Percentiles rank a stretch among this genome's conserved stretches.
These are phyloP conservation scores for Mycosarcoma maydis DNA, from an alignment of 1,284 basidiomycete genomes.

Conservation along the genomic window DNA sequence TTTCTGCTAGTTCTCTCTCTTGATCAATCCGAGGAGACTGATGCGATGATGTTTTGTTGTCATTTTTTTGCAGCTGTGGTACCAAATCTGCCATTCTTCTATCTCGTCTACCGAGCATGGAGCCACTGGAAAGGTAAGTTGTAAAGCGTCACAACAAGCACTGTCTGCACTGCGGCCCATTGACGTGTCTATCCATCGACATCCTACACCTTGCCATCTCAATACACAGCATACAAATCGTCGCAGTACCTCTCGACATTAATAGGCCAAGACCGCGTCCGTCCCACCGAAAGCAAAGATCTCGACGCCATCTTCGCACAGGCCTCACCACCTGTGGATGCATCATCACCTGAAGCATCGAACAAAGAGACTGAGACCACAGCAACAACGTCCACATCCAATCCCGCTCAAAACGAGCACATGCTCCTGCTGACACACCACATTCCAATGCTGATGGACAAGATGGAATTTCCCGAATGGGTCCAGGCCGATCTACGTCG, in stretches of 20 bases:
- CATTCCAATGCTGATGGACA: slow-evolving; percentile 37
- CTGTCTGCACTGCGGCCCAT: no score
- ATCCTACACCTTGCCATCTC: slow-evolving; percentile 1
- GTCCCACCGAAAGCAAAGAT: slow-evolving; percentile 46
- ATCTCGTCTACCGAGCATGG: slow-evolving; percentile 63
- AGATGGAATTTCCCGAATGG: slow-evolving; percentile 47
- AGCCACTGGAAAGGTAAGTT: slow-evolving; percentile 59
- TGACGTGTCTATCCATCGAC: no score
- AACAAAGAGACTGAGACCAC: neutral
- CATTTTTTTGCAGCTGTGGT: slow-evolving; percentile 43
- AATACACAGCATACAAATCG: slow-evolving; percentile 52
- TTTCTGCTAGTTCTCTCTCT: no score
- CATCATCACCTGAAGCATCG: slow-evolving; percentile 8
- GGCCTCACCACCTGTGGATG: slow-evolving; percentile 4
- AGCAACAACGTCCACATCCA: neutral
- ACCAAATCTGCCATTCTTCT: slow-evolving; percentile 65
- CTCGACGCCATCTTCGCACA: slow-evolving; percentile 49
- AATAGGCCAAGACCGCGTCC: slow-evolving; percentile 45
- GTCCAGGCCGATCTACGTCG: slow-evolving; percentile 40
- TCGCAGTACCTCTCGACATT: slow-evolving; percentile 49
- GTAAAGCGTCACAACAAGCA: no score
- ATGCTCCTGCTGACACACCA: slow-evolving; percentile 38
- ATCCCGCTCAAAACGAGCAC: slow-evolving; percentile 23
- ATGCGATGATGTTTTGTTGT: neutral
- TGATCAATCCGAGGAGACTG: no score